A percentile compares a stretch with the other conserved stretches of the same genome.
phyloP scores from a whole-genome alignment of 257 asterid genomes.

The Gynochthodes officinalis region DNA sequence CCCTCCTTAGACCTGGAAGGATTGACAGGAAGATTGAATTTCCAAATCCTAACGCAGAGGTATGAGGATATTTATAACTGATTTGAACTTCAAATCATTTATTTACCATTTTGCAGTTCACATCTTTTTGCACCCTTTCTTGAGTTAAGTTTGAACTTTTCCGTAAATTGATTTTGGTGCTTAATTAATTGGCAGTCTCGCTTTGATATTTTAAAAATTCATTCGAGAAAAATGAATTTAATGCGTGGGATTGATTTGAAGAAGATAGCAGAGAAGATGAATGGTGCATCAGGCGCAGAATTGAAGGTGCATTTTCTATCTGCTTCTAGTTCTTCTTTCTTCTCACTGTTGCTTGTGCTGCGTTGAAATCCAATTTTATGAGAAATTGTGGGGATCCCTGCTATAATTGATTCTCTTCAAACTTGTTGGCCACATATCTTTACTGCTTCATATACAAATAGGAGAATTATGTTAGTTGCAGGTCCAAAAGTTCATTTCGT shows the following conservation, averaged over 20 bases:
- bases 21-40: constrained; percentile 90
- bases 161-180: background rate
- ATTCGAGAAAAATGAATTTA: constrained; percentile 85
- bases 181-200: constrained; percentile 58
- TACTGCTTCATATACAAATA: too few relatives aligned
- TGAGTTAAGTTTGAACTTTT: background rate
- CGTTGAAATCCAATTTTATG: too few relatives aligned
- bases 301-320: constrained; percentile 53
- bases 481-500: too few relatives aligned
- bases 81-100: background rate
- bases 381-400: too few relatives aligned
- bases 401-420: too few relatives aligned
- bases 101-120: background rate
- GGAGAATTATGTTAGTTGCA: too few relatives aligned
- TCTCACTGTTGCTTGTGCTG: background rate
- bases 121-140: background rate
- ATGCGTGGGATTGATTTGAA: constrained; percentile 90
- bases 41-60: constrained; percentile 94
- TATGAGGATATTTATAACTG: constrained; percentile 6
- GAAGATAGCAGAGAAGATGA: constrained; percentile 91
- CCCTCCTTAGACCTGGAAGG: constrained; percentile 92
- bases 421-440: too few relatives aligned
- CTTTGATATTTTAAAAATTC: constrained; percentile 78
- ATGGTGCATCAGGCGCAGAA: constrained; percentile 93
- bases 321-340: background rate